Conservation (phyloP, 371 early-diverging fungal genomes). For the Fennellomyces sp. region DNA sequence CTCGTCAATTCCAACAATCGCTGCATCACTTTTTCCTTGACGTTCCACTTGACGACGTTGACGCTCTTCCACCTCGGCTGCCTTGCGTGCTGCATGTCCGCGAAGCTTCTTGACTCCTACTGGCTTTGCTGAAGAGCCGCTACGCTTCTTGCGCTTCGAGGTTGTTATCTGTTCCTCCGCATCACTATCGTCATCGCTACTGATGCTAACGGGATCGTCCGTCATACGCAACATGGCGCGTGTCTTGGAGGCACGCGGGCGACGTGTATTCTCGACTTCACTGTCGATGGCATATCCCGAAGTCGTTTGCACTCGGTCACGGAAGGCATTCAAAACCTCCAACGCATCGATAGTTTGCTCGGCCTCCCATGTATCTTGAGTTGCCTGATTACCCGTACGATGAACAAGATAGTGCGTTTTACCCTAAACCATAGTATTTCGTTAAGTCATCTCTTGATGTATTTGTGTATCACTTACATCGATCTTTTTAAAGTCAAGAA, state of each 20-base stretch:
- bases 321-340: conserved; percentile 16
- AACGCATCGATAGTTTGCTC: conserved; percentile 8
- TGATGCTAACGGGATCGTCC: conserved; percentile 4
- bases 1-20: neutral
- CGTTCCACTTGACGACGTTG: conserved; percentile 22
- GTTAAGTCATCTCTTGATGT: too few species aligned
- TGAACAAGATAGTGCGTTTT: conserved; percentile 20
- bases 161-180: neutral
- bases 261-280: neutral
- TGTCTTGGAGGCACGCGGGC: conserved; percentile 28
- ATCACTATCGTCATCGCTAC: neutral
- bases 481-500: conserved; percentile 14
- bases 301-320: conserved; percentile 12
- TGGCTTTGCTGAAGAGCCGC: conserved; percentile 1
- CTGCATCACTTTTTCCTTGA: neutral
- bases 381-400: conserved; percentile 13
- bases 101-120: conserved; percentile 11
- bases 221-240: conserved; percentile 30
- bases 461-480: too few species aligned
- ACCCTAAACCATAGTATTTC: conserved; percentile 9
- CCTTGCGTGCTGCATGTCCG: conserved; percentile 12
- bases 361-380: conserved; percentile 22
- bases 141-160: conserved; percentile 13
- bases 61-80: conserved; percentile 14
- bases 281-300: conserved; percentile 21